Base-by-base conservation (phyloP, 2,329 filamentous ascomycete genomes). In the Trichoderma harzianum region DNA sequence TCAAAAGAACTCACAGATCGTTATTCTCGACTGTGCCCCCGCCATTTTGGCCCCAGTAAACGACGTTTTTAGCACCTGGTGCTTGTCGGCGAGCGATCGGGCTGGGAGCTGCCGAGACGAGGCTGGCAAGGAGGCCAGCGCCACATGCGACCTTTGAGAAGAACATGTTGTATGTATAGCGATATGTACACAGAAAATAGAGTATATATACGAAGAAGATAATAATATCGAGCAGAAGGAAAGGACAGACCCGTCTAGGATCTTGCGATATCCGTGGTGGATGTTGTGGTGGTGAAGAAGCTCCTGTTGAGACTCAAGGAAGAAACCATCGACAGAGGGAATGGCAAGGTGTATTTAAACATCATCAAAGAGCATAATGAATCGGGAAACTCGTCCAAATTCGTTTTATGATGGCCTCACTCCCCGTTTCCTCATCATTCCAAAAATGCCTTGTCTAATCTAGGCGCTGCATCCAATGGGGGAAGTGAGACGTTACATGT, bases 11-110 rank as follows among this genome's bases (percentile, higher is more conserved):
- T 5, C 11, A 77, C 60, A 82, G 76, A 71, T 82, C 78, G 32
- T 81, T 82, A 72, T 81, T 79, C 69, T 80, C 79, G 26, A 80
- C 74, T 1, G 79, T 67, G 0, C 73, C 73, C 3, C 74, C 81
- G 4, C 74, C 74, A n/a, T 75, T 75, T 18, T 75, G 74, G 2
- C 77, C 77, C 61, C 78, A 83, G 58, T 74, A 75, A 51, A 75
- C 74, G 16, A 75, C 82, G 53, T 79, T 82, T 65, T 80, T 77
- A 12, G 74, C 76, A 26, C 75, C 75, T 24, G 76, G 36, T 18
- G 72, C 57, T 10, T 74, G 69, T 21, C 73, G 72, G 24, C 51
- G 34, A 5, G 68, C 24, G 36, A 73, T 36, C 5, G 53, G 61
- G 28, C 51, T 66, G 4, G 74, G 71, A 24, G 71, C 71, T 11